Conservation (phyloP, 192 early-diverging fungal genomes). For the Umbelopsis ramanniana region DNA sequence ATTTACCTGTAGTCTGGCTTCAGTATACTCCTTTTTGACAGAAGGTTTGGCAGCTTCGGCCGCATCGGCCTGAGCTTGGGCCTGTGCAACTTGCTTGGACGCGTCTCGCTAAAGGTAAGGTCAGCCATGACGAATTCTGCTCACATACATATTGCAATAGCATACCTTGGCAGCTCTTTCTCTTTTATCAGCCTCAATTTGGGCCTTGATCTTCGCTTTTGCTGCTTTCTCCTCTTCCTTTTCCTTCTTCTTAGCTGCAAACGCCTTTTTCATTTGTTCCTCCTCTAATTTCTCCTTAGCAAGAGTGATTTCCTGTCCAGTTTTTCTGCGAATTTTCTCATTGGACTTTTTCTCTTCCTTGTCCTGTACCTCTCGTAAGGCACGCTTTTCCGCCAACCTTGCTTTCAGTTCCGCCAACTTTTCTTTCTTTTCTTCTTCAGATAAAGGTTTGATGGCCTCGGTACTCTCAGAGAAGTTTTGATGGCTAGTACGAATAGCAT, state of each 20-base stretch:
- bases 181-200: slow-evolving; percentile 80
- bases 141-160: not conserved
- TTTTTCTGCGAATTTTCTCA: slow-evolving; percentile 75
- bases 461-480: slow-evolving; percentile 80
- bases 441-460: slow-evolving; percentile 75
- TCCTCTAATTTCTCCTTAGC: slow-evolving; percentile 72
- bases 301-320: slow-evolving; percentile 73
- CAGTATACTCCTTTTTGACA: slow-evolving; percentile 67
- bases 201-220: slow-evolving; percentile 73
- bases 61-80: slow-evolving; percentile 32
- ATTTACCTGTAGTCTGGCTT: slow-evolving; percentile 73
- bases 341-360: slow-evolving; percentile 70
- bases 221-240: slow-evolving; percentile 81
- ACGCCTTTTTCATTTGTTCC: slow-evolving; percentile 74
- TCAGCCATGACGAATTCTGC: not conserved
- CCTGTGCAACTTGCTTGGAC: slow-evolving; percentile 34
- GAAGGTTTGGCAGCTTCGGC: slow-evolving; percentile 23
- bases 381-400: slow-evolving; percentile 66
- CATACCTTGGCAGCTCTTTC: slow-evolving; percentile 69
- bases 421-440: slow-evolving; percentile 76
- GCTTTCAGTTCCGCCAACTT: slow-evolving; percentile 75
- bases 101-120: slow-evolving; percentile 11
- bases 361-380: slow-evolving; percentile 58
- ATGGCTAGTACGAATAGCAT: slow-evolving; percentile 75
- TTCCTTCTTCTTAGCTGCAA: slow-evolving; percentile 72